Percentiles rank a stretch among this genome's conserved stretches.
These are phyloP conservation scores for Wickerhamomyces bisporus DNA, from an alignment of 805 yeast species.

Conservation along the genomic window DNA sequence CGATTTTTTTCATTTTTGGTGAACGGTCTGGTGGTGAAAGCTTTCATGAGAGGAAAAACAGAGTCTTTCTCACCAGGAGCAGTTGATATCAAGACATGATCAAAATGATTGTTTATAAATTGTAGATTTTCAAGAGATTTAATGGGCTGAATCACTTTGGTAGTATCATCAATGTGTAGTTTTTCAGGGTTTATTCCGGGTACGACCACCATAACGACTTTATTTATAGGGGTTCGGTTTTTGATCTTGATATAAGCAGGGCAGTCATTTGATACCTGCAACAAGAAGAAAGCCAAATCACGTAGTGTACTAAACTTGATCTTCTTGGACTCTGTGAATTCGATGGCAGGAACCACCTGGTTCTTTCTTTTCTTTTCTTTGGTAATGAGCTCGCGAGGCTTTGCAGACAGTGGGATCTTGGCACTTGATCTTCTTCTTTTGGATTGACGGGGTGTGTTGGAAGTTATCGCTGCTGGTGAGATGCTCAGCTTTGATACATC, in stretches of 20 bases:
- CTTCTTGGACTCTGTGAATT: slow-evolving; percentile 24
- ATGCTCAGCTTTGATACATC: neutral
- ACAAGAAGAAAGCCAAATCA: slow-evolving; percentile 24
- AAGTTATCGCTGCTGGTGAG: neutral
- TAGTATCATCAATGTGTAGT: slow-evolving; percentile 32
- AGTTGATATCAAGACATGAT: slow-evolving; percentile 40
- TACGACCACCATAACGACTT: slow-evolving; percentile 51
- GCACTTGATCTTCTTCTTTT: slow-evolving; percentile 25
- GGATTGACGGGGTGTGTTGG: neutral
- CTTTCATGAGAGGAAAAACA: slow-evolving; percentile 46
- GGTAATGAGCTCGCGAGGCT: slow-evolving; percentile 3
- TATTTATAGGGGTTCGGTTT: slow-evolving; percentile 44
- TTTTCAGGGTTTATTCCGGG: slow-evolving; percentile 57
- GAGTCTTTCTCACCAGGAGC: slow-evolving; percentile 66
- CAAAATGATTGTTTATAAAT: slow-evolving; percentile 35
- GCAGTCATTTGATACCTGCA: slow-evolving; percentile 24
- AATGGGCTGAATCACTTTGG: slow-evolving; percentile 11
- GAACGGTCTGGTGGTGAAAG: slow-evolving; percentile 53
- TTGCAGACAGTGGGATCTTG: slow-evolving; percentile 7
- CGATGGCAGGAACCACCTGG: slow-evolving; percentile 27
- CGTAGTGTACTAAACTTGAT: slow-evolving; percentile 15
- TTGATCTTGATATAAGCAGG: slow-evolving; percentile 47
- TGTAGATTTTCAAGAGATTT: slow-evolving; percentile 2
- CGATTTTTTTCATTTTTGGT: slow-evolving; percentile 49
- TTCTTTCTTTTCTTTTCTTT: slow-evolving; percentile 30